Evolutionary conservation across 495 filamentous ascomycete species (phyloP).

Genomic region (Tuber umbilicatum): DNA sequence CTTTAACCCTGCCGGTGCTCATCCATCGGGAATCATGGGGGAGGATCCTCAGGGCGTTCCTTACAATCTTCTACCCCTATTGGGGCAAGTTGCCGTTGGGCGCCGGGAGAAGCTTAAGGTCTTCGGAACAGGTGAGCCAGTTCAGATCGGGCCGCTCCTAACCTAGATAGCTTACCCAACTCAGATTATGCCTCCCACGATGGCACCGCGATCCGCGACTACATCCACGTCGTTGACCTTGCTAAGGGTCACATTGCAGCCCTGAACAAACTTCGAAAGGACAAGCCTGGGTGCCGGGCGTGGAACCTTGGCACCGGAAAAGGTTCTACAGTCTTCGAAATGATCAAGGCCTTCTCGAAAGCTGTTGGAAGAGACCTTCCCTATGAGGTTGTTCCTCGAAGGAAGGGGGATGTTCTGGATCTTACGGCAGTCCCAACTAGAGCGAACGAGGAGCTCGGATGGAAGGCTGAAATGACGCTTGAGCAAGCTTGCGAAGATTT

Average conservation of each 20-base stretch:
- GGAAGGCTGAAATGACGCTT: constrained; percentile 84
- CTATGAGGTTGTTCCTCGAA: constrained; percentile 76
- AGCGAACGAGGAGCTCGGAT: constrained; percentile 79
- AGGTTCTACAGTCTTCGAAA: constrained; percentile 93
- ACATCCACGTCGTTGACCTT: constrained; percentile 82
- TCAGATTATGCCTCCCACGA: constrained; percentile 81
- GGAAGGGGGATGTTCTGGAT: constrained; percentile 86
- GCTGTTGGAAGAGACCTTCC: constrained; percentile 78
- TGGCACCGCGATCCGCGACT: constrained; percentile 67
- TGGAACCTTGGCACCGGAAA: constrained; percentile 98
- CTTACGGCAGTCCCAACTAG: constrained; percentile 84
- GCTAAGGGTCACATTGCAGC: constrained; percentile 84
- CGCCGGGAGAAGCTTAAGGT: constrained; percentile 91
- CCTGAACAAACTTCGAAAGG: constrained; percentile 79
- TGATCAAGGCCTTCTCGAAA: constrained; percentile 86
- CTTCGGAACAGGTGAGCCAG: constrained; percentile 75
- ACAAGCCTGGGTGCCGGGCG: constrained; percentile 85
- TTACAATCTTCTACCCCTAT: constrained; percentile 87
- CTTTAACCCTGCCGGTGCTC: constrained; percentile 94
- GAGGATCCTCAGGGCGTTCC: constrained; percentile 95
- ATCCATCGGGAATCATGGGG: constrained; percentile 95
- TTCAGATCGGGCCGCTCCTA: neutral
- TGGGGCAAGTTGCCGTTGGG: constrained; percentile 92
- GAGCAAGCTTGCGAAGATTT: constrained; percentile 90
- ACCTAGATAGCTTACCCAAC: constrained; percentile 7